phyloP scores from a whole-genome alignment of 495 filamentous ascomycete species.

The Parathielavia hyrcaniae region DNA sequence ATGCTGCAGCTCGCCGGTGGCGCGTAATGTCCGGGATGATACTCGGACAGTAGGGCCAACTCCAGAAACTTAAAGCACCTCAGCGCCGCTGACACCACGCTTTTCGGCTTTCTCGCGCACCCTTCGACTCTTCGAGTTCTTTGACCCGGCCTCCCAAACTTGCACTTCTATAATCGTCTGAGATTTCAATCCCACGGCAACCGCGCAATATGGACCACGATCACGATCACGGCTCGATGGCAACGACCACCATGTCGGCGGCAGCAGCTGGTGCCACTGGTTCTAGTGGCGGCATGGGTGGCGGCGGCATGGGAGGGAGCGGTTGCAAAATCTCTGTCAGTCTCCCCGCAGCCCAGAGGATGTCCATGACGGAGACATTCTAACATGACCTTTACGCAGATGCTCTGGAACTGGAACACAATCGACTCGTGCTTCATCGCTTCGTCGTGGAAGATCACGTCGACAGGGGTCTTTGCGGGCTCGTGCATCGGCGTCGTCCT shows the following conservation, averaged over 20 bases:
- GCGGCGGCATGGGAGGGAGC: constrained; percentile 11
- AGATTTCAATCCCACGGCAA: background rate
- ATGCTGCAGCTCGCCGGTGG: background rate
- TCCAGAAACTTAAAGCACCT: background rate
- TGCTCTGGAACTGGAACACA: constrained; percentile 76
- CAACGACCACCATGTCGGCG: constrained; percentile 1
- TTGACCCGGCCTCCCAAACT: background rate
- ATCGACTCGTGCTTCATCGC: constrained; percentile 67
- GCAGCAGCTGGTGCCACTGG: background rate
- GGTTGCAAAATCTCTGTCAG: constrained; percentile 20
- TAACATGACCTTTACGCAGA: constrained; percentile 32
- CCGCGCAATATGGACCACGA: constrained; percentile 5
- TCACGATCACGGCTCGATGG: constrained; percentile 10
- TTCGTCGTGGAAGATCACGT: constrained; percentile 57
- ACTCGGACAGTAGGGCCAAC: too few species aligned
- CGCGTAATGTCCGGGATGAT: background rate
- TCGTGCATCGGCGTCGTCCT: constrained; percentile 63
- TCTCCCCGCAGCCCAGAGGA: background rate
- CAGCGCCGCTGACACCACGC: background rate
- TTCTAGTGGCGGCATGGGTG: background rate
- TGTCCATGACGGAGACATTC: background rate
- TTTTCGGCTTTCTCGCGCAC: background rate
- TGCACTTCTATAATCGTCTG: too few species aligned
- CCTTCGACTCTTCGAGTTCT: background rate
- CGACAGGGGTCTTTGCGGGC: constrained; percentile 56